Base-by-base conservation (phyloP, 2,329 filamentous ascomycete species). In the Tolypocladium inflatum region DNA sequence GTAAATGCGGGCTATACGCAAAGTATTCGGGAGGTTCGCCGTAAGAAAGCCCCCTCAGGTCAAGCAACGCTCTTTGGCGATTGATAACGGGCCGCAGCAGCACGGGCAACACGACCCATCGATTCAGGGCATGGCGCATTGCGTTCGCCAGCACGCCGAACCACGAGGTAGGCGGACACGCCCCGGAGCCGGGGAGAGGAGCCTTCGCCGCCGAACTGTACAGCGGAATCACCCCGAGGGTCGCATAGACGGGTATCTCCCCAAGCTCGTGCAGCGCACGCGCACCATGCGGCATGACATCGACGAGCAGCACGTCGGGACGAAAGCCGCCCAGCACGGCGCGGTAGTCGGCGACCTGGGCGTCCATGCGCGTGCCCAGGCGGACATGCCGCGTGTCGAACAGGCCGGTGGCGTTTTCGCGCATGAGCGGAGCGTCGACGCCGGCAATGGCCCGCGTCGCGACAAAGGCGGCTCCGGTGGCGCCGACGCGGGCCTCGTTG, bases 181-280 rank as follows among this genome's bases (percentile, higher is more conserved):
- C 58, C 1, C 73, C 73, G 4, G 71, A 72, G 8, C 67, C 67
- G 2, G 69, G 65, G 6, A 70, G 62, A 2, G 70, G 70, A 8
- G 69, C 68, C 7, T 60, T 58, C 59, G 63, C 62, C 23, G 58
- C 58, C 15, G 70, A 71, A 50, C 67, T 67, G 54, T 75, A 73
- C 38, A 75, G 66, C 2, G 73, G 73, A 39, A 74, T 73, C 3
- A 75, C 71, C 4, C 73, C 73, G 11, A 75, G 62, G 0, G 73
- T 75, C 3, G 71, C 73, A 57, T 73, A 75, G 0, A 60, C 61
- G 0, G 70, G 69, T 2, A 72, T 62, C 59, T 73, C 71, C 1
- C 66, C 70, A 9, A 73, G 61, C 30, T 74, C 72, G 15, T 63
- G 63, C 51, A 74, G 55, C 2, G 72, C 72, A n/a, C 65, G 67